Conservation (phyloP, 345 rosid species). For the Adansonia digitata region DNA sequence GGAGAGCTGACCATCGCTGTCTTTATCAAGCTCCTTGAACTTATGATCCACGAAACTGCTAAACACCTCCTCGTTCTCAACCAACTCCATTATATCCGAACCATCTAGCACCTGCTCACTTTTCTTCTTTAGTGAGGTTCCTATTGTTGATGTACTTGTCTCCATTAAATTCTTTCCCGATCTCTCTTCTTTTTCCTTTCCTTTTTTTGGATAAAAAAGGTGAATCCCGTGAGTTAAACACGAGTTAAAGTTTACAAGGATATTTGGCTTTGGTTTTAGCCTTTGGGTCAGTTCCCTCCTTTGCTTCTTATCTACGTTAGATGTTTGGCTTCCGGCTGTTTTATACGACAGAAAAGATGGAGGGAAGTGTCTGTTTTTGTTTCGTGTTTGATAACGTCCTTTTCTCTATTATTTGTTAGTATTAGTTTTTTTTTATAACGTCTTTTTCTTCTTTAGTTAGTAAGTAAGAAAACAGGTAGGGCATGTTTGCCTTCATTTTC, state of each 20-base stretch:
- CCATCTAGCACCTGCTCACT: slow-evolving; percentile 67
- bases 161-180: slow-evolving; percentile 28
- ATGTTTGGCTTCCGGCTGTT: not conserved
- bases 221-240: slow-evolving; percentile 33
- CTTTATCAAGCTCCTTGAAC: slow-evolving; percentile 71
- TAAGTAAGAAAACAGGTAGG: not conserved
- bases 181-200: too few relatives aligned
- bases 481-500: slow-evolving; percentile 16
- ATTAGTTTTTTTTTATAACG: too few relatives aligned
- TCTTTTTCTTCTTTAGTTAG: not conserved
- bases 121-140: slow-evolving; percentile 10
- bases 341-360: not conserved
- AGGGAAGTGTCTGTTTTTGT: not conserved
- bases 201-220: too few relatives aligned
- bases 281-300: not conserved
- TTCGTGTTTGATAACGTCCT: too few relatives aligned
- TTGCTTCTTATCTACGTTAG: not conserved
- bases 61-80: slow-evolving; percentile 76
- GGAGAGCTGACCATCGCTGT: slow-evolving; percentile 78
- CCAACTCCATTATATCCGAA: slow-evolving; percentile 84
- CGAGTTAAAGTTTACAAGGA: slow-evolving; percentile 12
- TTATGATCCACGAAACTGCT: slow-evolving; percentile 70
- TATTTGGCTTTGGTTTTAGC: not conserved
- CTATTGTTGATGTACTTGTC: slow-evolving; percentile 15
- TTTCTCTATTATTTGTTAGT: too few relatives aligned